Percentiles rank a stretch among this genome's conserved stretches.
Evolutionary conservation across 2,329 filamentous ascomycete species (phyloP).

Genomic region (Zymoseptoria brevis): DNA sequence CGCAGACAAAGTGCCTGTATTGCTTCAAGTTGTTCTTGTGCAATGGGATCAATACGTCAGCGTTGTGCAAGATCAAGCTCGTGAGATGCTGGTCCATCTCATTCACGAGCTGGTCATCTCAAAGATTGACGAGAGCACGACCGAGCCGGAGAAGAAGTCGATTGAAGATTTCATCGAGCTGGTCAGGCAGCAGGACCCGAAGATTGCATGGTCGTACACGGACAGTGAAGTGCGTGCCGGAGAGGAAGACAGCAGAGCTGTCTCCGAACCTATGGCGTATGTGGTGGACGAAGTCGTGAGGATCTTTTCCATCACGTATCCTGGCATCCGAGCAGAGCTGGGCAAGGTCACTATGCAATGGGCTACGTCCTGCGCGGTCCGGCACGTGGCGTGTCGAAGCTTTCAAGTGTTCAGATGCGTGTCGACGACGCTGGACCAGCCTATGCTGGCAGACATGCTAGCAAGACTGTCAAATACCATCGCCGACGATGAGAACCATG

Average conservation of each 20-base stretch:
- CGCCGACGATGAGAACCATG: constrained; percentile 75
- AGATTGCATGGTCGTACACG: constrained; percentile 89
- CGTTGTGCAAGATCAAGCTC: constrained; percentile 89
- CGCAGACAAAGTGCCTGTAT: constrained; percentile 70
- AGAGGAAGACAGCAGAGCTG: constrained; percentile 61
- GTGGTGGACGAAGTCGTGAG: constrained; percentile 74
- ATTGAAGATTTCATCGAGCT: constrained; percentile 85
- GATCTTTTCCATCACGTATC: constrained; percentile 77
- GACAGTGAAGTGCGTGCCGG: constrained; percentile 68
- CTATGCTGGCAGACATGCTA: constrained; percentile 96
- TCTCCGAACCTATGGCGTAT: constrained; percentile 79
- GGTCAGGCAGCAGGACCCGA: constrained; percentile 73
- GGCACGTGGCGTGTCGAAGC: constrained; percentile 89
- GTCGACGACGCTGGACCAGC: constrained; percentile 77
- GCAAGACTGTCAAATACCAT: constrained; percentile 93
- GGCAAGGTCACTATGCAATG: constrained; percentile 82
- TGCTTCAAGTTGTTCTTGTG: constrained; percentile 85
- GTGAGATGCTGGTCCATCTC: constrained; percentile 95
- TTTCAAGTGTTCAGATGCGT: constrained; percentile 97
- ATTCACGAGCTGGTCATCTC: constrained; percentile 91
- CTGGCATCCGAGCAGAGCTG: constrained; percentile 85
- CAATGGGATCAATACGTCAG: constrained; percentile 97
- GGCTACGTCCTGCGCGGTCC: constrained; percentile 93
- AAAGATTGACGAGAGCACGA: constrained; percentile 61
- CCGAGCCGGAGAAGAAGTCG: constrained; percentile 58